Evolutionary conservation across 371 early-diverging fungal genomes (phyloP).

Genomic region (Mucor velutinosus): DNA sequence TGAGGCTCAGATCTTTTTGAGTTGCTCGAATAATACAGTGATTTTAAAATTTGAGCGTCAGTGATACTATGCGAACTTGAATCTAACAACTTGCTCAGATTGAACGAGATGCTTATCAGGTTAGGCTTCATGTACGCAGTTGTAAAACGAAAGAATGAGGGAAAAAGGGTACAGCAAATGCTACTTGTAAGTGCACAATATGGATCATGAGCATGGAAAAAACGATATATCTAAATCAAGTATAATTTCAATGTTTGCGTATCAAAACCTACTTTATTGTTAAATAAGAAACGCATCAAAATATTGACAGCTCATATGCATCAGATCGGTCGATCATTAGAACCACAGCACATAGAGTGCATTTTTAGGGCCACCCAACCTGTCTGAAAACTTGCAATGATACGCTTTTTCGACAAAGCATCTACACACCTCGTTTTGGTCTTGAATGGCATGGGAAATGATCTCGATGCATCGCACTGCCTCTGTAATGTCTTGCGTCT

Average conservation of each 20-base stretch:
- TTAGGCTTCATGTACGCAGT: not conserved
- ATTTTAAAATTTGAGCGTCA: too few relatives aligned
- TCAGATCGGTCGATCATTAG: not conserved
- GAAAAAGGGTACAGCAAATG: not conserved
- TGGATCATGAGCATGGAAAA: not conserved
- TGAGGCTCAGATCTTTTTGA: too few relatives aligned
- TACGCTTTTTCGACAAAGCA: constrained; percentile 22
- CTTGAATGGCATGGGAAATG: constrained; percentile 5
- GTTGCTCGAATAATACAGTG: too few relatives aligned
- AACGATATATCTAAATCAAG: constrained; percentile 1
- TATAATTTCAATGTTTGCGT: not conserved
- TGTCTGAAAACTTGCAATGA: constrained; percentile 23
- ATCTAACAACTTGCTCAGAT: too few relatives aligned
- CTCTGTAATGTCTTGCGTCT: constrained; percentile 35
- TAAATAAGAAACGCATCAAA: not conserved
- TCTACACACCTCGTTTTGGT: constrained; percentile 15
- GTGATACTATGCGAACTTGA: too few relatives aligned
- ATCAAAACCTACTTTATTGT: not conserved
- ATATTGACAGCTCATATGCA: not conserved
- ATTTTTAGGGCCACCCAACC: constrained; percentile 36
- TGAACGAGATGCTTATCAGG: too few relatives aligned
- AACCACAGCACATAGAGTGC: constrained; percentile 31
- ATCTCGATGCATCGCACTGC: constrained; percentile 34
- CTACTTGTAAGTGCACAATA: not conserved
- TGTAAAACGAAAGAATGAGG: not conserved